phyloP scores from a whole-genome alignment of 116 monocot genomes.

The Iris pallida region DNA sequence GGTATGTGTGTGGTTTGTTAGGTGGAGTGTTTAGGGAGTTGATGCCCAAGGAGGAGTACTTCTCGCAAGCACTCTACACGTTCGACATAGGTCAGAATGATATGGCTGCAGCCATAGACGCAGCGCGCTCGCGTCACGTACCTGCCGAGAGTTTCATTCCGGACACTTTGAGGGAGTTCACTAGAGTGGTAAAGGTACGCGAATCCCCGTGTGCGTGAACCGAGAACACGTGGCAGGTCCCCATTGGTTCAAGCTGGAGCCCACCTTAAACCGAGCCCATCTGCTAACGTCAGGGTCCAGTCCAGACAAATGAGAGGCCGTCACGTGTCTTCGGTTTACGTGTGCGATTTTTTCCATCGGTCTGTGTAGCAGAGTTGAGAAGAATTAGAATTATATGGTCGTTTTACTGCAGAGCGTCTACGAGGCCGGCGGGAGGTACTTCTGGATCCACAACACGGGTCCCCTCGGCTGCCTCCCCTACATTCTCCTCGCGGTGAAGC shows the following conservation, averaged over 20 bases:
- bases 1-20: neutral
- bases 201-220: too few relatives aligned
- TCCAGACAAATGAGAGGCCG: too few relatives aligned
- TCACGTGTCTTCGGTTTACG: too few relatives aligned
- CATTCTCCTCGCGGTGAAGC: slow-evolving; percentile 4
- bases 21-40: slow-evolving; percentile 22
- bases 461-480: slow-evolving; percentile 30
- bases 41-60: slow-evolving; percentile 35
- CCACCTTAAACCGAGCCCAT: too few relatives aligned
- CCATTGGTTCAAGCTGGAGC: too few relatives aligned
- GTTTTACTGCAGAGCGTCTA: slow-evolving; percentile 34
- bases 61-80: slow-evolving; percentile 29
- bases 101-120: slow-evolving; percentile 19
- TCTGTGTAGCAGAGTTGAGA: too few relatives aligned
- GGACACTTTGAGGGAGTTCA: neutral
- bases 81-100: slow-evolving; percentile 53
- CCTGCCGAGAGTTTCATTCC: slow-evolving; percentile 16
- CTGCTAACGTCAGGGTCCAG: too few relatives aligned
- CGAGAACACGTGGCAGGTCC: too few relatives aligned
- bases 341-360: too few relatives aligned
- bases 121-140: neutral
- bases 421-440: slow-evolving; percentile 24
- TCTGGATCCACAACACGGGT: slow-evolving; percentile 33
- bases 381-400: too few relatives aligned
- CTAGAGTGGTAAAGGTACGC: slow-evolving; percentile 22